A percentile compares a stretch with the other conserved stretches of the same genome.
Conservation (phyloP, 177 flowering plant genomes). For the Vitis hybrid region DNA sequence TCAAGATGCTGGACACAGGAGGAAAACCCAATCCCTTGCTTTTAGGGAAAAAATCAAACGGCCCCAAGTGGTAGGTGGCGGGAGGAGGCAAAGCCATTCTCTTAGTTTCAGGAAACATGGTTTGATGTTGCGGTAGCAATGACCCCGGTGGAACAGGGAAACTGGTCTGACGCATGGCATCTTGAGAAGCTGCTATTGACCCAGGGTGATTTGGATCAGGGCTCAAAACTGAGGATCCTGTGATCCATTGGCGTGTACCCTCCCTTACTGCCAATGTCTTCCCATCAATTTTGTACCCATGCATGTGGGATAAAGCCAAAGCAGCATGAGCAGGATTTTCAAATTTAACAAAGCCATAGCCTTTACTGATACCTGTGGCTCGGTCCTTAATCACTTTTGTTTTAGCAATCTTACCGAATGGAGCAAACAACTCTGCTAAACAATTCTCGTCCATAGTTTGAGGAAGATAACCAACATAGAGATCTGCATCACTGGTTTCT, state of each 20-base stretch:
- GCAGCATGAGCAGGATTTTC: constrained; percentile 29
- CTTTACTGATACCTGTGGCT: constrained; percentile 36
- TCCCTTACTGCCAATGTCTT: constrained; percentile 37
- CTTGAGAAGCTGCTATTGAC: constrained; percentile 1
- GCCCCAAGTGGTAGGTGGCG: too few relatives aligned
- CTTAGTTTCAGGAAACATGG: constrained; percentile 7
- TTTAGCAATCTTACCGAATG: constrained; percentile 34
- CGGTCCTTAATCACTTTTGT: constrained; percentile 38
- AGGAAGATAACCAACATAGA: constrained; percentile 42
- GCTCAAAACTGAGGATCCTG: constrained; percentile 7
- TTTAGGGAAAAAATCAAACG: not conserved
- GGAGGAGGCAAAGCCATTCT: not conserved
- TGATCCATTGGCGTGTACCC: constrained; percentile 14
- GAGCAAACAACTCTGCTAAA: constrained; percentile 36
- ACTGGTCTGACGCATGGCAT: constrained; percentile 6
- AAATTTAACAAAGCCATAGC: constrained; percentile 47
- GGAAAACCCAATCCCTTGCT: constrained; percentile 2
- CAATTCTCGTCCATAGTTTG: constrained; percentile 25
- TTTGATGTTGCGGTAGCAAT: constrained; percentile 14
- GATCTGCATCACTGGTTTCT: constrained; percentile 7
- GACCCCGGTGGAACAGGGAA: constrained; percentile 29
- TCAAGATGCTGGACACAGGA: too few relatives aligned
- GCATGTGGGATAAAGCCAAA: constrained; percentile 31
- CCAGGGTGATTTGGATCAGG: constrained; percentile 10
- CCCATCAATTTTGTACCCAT: constrained; percentile 39